phyloP scores from a whole-genome alignment of 2,329 filamentous ascomycete species.

The Falciphora oryzae region DNA sequence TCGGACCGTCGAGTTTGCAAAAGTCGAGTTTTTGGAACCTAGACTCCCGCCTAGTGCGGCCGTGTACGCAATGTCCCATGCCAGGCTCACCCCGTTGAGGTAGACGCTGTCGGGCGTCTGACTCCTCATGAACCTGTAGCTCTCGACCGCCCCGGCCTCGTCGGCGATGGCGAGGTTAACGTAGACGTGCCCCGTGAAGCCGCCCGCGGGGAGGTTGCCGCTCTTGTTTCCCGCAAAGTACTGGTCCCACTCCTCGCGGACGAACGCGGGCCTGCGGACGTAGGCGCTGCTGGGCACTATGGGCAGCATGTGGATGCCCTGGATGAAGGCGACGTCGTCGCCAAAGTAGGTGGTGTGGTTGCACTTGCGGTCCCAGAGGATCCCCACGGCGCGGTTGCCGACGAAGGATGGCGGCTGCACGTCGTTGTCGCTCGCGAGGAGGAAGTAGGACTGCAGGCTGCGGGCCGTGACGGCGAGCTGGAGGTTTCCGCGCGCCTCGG shows the following conservation, averaged over 20 bases:
- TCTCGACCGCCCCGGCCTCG: too few species aligned
- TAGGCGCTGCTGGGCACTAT: constrained; percentile 61
- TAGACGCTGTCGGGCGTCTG: too few species aligned
- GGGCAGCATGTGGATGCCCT: constrained; percentile 78
- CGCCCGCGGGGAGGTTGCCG: too few species aligned
- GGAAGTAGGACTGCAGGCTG: constrained; percentile 71
- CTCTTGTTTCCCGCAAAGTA: constrained; percentile 48
- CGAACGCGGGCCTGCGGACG: constrained; percentile 62
- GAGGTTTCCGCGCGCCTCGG: constrained; percentile 73
- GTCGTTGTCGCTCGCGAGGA: constrained; percentile 64
- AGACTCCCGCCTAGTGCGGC: too few species aligned
- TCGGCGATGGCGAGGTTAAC: too few species aligned
- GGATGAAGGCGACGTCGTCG: constrained; percentile 60
- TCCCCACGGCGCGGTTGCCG: constrained; percentile 65
- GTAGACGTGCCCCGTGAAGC: too few species aligned
- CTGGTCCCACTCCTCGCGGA: constrained; percentile 72
- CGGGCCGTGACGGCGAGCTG: constrained; percentile 74
- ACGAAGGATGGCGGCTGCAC: constrained; percentile 68
- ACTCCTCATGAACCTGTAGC: too few species aligned
- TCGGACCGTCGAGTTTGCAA: too few species aligned
- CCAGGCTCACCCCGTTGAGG: too few species aligned
- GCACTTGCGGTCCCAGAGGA: constrained; percentile 87
- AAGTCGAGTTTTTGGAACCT: too few species aligned
- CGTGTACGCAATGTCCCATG: too few species aligned
- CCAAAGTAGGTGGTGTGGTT: constrained; percentile 90